phyloP scores from a whole-genome alignment of 2,329 filamentous ascomycete genomes.

The Pseudocercospora fijiensis region DNA sequence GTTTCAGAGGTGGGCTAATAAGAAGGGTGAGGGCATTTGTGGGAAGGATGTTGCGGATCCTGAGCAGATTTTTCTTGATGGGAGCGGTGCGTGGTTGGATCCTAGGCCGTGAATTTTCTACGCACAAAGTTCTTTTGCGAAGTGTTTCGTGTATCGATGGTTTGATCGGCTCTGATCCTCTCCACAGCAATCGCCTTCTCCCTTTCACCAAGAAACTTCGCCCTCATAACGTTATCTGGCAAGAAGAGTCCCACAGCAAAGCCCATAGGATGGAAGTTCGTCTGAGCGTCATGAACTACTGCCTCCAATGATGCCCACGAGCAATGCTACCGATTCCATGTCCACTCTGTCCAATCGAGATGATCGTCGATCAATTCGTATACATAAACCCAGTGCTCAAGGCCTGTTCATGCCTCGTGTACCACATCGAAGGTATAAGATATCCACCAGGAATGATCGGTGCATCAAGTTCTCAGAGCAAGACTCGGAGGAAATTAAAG shows the following conservation, averaged over 20 bases:
- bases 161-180: constrained; percentile 16
- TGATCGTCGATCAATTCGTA: constrained; percentile 48
- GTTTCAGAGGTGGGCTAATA: constrained; percentile 7
- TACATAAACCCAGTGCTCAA: constrained; percentile 38
- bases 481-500: constrained; percentile 45
- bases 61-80: constrained; percentile 15
- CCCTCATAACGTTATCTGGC: constrained; percentile 15
- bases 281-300: constrained; percentile 53
- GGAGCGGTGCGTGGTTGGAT: constrained; percentile 14
- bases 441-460: constrained; percentile 50
- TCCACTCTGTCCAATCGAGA: constrained; percentile 31
- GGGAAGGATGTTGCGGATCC: constrained; percentile 1
- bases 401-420: constrained; percentile 19
- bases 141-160: not conserved
- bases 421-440: constrained; percentile 37
- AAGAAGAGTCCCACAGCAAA: constrained; percentile 14
- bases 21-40: constrained; percentile 4
- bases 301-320: constrained; percentile 17
- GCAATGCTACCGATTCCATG: constrained; percentile 10
- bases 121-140: not conserved
- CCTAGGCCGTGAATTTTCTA: constrained; percentile 10
- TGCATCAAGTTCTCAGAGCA: constrained; percentile 13
- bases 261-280: constrained; percentile 13
- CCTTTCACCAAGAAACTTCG: constrained; percentile 13
- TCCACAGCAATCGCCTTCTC: constrained; percentile 18